phyloP scores from a whole-genome alignment of 2,329 filamentous ascomycete species.

The Ceratocystis diversiconidia region DNA sequence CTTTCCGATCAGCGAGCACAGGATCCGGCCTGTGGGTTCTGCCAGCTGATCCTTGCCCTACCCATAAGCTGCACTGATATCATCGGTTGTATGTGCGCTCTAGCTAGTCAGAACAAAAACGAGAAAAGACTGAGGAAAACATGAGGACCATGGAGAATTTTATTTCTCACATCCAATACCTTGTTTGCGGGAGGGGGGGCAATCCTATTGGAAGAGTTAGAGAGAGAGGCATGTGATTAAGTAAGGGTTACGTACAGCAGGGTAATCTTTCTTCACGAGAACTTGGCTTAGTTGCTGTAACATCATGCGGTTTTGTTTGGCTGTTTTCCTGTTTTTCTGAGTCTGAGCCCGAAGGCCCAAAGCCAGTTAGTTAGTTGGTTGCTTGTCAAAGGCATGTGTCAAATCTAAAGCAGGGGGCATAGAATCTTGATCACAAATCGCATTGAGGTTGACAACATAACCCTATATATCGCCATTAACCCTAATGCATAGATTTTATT shows the following conservation, averaged over 20 bases:
- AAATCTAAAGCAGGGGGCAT: neutral
- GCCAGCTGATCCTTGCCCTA: neutral
- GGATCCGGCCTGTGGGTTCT: neutral
- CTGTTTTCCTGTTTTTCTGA: neutral
- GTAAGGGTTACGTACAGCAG: neutral
- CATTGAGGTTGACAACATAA: neutral
- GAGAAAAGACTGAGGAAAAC: neutral
- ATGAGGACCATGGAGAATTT: neutral
- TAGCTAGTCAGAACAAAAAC: neutral
- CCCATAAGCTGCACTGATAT: conserved; percentile 1
- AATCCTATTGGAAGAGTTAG: too few species aligned
- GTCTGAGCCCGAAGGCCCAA: neutral
- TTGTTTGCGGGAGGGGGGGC: too few species aligned
- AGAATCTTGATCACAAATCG: neutral
- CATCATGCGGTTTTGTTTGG: too few species aligned
- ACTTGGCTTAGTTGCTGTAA: too few species aligned
- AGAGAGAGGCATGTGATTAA: neutral
- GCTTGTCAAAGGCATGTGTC: neutral
- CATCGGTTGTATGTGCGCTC: neutral
- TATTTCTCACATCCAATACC: neutral
- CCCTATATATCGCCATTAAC: fast-evolving
- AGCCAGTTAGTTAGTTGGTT: neutral
- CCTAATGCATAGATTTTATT: neutral
- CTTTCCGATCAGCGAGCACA: neutral
- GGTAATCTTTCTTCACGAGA: too few species aligned